phyloP scores from a whole-genome alignment of 495 filamentous ascomycete species.

The Trichoderma gamsii region DNA sequence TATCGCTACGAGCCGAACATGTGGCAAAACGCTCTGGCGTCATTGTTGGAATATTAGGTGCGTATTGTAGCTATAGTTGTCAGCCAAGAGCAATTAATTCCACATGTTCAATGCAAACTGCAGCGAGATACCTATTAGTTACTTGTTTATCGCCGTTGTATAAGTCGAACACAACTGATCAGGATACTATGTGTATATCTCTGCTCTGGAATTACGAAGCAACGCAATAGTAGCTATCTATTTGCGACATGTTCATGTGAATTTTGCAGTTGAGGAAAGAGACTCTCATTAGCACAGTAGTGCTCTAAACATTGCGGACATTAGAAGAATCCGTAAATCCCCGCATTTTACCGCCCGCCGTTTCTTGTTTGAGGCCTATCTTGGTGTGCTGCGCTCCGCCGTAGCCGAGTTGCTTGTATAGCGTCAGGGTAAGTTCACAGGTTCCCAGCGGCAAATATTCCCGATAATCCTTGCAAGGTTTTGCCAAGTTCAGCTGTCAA shows the following conservation, averaged over 20 bases:
- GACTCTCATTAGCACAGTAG: too few species aligned
- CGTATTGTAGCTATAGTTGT: too few species aligned
- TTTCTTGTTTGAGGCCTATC: neutral
- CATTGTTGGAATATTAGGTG: neutral
- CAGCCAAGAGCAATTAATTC: neutral
- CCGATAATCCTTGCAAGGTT: neutral
- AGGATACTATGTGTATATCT: neutral
- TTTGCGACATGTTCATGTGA: too few species aligned
- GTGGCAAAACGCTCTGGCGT: neutral
- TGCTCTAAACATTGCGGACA: too few species aligned
- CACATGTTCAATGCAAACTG: neutral
- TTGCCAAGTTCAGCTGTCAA: neutral
- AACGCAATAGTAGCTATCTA: too few species aligned
- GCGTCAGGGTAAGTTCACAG: neutral
- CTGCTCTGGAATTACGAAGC: neutral
- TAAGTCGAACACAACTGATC: neutral
- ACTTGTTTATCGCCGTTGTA: neutral
- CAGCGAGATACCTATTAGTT: neutral
- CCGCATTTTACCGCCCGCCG: neutral
- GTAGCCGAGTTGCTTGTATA: neutral
- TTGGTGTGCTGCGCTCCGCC: neutral
- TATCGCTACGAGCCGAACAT: neutral
- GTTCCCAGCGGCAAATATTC: neutral
- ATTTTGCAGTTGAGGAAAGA: too few species aligned
- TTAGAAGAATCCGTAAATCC: neutral